Conservation (phyloP, 1,284 basidiomycete species). For the Meripilus lineatus region DNA sequence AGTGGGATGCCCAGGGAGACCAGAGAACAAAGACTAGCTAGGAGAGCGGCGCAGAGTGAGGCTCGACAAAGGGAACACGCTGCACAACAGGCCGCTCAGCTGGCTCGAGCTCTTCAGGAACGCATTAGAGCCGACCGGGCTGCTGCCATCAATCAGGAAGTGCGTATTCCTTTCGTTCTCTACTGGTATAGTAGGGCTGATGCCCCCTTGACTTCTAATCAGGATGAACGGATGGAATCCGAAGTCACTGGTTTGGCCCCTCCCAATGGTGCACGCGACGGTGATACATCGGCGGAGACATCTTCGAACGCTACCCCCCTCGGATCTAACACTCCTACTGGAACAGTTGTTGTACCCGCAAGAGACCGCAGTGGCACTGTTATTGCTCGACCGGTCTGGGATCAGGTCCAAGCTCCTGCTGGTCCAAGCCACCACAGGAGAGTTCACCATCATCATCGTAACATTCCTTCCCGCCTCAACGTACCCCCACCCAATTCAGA, state of each 20-base stretch:
- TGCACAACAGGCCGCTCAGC: slow-evolving; percentile 49
- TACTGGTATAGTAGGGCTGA: slow-evolving; percentile 5
- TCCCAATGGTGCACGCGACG: slow-evolving; percentile 37
- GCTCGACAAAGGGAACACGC: slow-evolving; percentile 56
- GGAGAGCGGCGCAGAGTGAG: slow-evolving; percentile 49
- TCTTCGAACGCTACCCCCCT: slow-evolving; percentile 55
- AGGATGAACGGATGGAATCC: slow-evolving; percentile 28
- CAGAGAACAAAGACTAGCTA: slow-evolving; percentile 61
- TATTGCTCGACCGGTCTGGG: slow-evolving; percentile 62
- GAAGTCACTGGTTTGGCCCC: slow-evolving; percentile 17
- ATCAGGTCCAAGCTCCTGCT: slow-evolving; percentile 29
- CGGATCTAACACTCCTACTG: slow-evolving; percentile 55
- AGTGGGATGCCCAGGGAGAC: slow-evolving; percentile 62
- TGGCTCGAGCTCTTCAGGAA: slow-evolving; percentile 50
- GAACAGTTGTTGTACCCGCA: slow-evolving; percentile 45
- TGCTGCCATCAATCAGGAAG: slow-evolving; percentile 16
- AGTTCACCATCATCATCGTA: slow-evolving; percentile 2
- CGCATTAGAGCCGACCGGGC: slow-evolving; percentile 13
- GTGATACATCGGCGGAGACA: slow-evolving; percentile 53
- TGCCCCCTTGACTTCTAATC: slow-evolving; percentile 1
- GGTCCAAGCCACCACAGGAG: slow-evolving; percentile 20
- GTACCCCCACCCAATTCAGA: slow-evolving; percentile 23
- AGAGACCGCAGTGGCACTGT: slow-evolving; percentile 74
- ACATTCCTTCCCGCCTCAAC: slow-evolving; percentile 21
- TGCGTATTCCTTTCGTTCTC: slow-evolving; percentile 11